Evolutionary conservation across 2,329 filamentous ascomycete species (phyloP), one percentile per base, ranked within the genome.

Genomic region (Penicillium polonicum): DNA sequence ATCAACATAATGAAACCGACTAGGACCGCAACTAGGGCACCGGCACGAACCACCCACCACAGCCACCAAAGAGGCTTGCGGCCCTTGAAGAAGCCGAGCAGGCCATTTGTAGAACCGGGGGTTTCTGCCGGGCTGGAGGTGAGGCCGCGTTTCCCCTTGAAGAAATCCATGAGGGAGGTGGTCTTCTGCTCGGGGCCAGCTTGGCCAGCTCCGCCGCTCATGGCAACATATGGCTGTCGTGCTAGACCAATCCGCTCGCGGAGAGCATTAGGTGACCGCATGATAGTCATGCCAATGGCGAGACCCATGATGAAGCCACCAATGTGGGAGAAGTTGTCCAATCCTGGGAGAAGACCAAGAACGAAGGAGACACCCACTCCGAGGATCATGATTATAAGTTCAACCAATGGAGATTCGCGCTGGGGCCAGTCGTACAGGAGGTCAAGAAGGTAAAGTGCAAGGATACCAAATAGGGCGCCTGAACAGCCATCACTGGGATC

Each of bases 271-370:
- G 94, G 94, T 4, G 92, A 97, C 71, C 93, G 92, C 60, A 99
- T 80, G 29, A 99, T 82, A 61, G 88, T 95, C 51, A 97, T 82
- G 13, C 94, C 94, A 1, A 97, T 84, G 0, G 88, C 88, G 7
- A 99, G 78, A 1, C 94, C 94, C 86, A 96, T 96, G 50, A 96
- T 77, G 74, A 97, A 97, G 2, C 94, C 94, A 54, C 94, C 94
- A 61, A 99, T 97, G 66, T 99, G 94, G 17, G 91, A 90, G 74
- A 97, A 99, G 75, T 99, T 99, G 80, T 99, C 94, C 46, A 99
- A 78, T 9, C 92, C 93, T 0, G 94, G 94, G 1, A 99, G 82
- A 4, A 99, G 83, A 35, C 94, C 94, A 2, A 99, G 83, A 17
- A 94, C 91, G 71, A 99, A 97, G 0, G 92, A 91, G 64, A 99